Conservation (phyloP, 2,329 filamentous ascomycete species). For the Apiospora kogelbergensis region DNA sequence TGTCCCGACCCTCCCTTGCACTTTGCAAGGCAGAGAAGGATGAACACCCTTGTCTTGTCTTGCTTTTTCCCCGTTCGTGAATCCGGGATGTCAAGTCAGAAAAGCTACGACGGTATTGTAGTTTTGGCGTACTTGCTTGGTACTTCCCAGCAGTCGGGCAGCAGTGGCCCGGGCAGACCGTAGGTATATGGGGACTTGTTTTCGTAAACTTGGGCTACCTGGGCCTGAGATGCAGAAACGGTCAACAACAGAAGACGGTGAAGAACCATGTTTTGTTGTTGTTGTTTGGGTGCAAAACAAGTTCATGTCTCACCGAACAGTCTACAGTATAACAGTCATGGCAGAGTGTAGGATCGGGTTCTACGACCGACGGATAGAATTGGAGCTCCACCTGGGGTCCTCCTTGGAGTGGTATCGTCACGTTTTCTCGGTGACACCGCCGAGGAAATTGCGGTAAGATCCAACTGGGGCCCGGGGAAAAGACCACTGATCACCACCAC, state of each 20-base stretch:
- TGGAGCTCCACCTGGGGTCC: neutral
- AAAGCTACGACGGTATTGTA: neutral
- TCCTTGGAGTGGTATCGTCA: neutral
- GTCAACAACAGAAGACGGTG: neutral
- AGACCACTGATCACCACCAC: neutral
- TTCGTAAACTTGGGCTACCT: neutral
- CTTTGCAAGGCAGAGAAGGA: neutral
- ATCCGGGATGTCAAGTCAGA: neutral
- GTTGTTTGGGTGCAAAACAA: neutral
- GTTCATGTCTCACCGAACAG: neutral
- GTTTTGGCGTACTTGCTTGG: neutral
- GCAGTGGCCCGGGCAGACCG: too few relatives aligned
- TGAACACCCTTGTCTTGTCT: neutral
- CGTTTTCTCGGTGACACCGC: conserved; percentile 7
- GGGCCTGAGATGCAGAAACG: neutral
- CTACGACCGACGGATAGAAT: neutral
- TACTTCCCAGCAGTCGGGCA: neutral
- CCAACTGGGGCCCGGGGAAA: neutral
- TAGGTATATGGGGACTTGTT: neutral
- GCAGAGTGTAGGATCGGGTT: conserved; percentile 1
- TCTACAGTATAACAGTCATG: neutral
- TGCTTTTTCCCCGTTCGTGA: neutral
- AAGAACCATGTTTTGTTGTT: neutral
- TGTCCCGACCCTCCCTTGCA: neutral
- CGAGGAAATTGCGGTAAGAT: conserved; percentile 7